Evolutionary conservation across 176 grass and related monocot genomes (phyloP).

Genomic region (Thalia dealbata): DNA sequence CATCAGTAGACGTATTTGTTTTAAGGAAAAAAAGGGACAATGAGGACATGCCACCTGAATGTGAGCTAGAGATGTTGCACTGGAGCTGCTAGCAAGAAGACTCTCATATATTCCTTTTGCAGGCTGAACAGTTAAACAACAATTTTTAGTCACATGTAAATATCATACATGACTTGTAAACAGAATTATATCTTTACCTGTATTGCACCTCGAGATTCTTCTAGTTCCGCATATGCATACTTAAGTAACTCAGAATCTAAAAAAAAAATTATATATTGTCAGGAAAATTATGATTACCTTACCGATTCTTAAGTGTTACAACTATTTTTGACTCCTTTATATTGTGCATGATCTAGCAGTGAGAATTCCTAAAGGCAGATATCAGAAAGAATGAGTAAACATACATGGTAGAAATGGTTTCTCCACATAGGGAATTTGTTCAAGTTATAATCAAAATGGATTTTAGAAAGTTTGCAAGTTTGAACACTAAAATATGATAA

Average conservation of each 20-base stretch:
- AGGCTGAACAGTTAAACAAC: slow-evolving; percentile 31
- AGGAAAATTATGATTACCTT: not conserved
- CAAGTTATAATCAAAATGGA: too few relatives aligned
- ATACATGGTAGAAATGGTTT: too few relatives aligned
- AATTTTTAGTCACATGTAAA: not conserved
- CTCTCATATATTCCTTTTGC: slow-evolving; percentile 83
- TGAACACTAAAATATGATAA: too few relatives aligned
- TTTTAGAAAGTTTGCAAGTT: too few relatives aligned
- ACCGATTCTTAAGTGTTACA: not conserved
- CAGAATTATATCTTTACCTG: slow-evolving; percentile 37
- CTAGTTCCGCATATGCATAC: slow-evolving; percentile 87
- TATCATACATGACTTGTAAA: not conserved
- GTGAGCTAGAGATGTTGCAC: slow-evolving; percentile 51
- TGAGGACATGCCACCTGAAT: slow-evolving; percentile 50
- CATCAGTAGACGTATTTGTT: slow-evolving; percentile 8
- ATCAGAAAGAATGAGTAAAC: too few relatives aligned
- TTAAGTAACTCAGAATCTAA: slow-evolving; percentile 87
- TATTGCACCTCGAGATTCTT: slow-evolving; percentile 76
- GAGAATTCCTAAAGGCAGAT: not conserved
- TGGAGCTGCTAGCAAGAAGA: slow-evolving; percentile 48
- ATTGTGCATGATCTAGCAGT: not conserved
- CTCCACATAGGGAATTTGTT: too few relatives aligned
- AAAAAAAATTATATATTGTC: slow-evolving; percentile 8
- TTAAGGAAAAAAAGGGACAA: slow-evolving; percentile 22
- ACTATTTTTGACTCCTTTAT: not conserved